A percentile compares a stretch with the other conserved stretches of the same genome.
Evolutionary conservation across 78 protist genomes (phyloP).

Genomic region (Cavenderia fasciculata): DNA sequence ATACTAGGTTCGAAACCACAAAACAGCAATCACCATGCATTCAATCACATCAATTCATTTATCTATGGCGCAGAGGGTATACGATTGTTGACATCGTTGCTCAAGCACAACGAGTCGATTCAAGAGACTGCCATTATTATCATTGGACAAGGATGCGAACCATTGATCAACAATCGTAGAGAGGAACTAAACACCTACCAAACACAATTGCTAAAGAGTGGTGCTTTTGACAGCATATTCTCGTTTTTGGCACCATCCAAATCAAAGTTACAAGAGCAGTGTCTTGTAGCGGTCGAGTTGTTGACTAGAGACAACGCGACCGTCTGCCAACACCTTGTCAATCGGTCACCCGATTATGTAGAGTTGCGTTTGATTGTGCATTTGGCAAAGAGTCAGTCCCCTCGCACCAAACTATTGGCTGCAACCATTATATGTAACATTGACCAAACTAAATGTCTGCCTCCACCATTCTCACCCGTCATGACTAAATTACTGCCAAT

Average conservation of each 20-base stretch:
- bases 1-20: too few relatives aligned
- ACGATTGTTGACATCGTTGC: slow-evolving; percentile 29
- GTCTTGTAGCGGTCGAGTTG: slow-evolving; percentile 38
- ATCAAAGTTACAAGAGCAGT: slow-evolving; percentile 53
- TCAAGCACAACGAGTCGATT: slow-evolving; percentile 43
- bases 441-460: slow-evolving; percentile 38
- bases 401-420: slow-evolving; percentile 53
- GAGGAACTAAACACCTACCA: slow-evolving; percentile 25
- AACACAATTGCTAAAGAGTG: slow-evolving; percentile 9
- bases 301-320: slow-evolving; percentile 40
- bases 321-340: slow-evolving; percentile 10
- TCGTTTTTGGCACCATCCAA: slow-evolving; percentile 15
- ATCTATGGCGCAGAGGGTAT: slow-evolving; percentile 44
- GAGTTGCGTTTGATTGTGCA: background rate
- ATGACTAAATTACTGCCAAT: slow-evolving; percentile 48
- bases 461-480: background rate
- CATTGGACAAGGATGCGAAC: slow-evolving; percentile 50
- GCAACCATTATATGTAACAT: slow-evolving; percentile 54
- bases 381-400: slow-evolving; percentile 19
- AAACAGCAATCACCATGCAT: too few relatives aligned
- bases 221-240: slow-evolving; percentile 34
- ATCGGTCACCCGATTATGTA: background rate
- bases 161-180: background rate
- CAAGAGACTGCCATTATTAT: slow-evolving; percentile 49
- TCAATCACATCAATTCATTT: slow-evolving; percentile 22